phyloP scores from a whole-genome alignment of 352 stramenopile genomes.

The Pythium aphanidermatum region DNA sequence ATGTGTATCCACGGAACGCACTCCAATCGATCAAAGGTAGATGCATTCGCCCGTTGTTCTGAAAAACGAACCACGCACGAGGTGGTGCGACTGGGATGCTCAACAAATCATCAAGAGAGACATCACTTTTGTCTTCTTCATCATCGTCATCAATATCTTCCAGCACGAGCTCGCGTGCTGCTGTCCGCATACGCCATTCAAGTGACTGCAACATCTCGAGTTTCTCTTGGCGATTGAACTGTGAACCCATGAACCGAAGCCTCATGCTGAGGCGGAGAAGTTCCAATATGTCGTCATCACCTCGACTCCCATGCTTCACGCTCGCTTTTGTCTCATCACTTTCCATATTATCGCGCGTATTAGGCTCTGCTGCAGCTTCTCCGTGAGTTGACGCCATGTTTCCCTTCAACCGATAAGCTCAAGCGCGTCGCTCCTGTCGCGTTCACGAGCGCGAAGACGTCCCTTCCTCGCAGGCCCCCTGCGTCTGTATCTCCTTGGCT shows the following conservation, averaged over 20 bases:
- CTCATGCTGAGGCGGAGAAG: constrained; percentile 19
- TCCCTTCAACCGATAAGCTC: neutral
- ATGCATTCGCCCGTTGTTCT: constrained; percentile 55
- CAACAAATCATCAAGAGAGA: constrained; percentile 9
- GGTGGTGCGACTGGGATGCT: constrained; percentile 31
- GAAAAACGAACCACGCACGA: constrained; percentile 61
- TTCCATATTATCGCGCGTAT: neutral
- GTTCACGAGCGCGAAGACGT: too few species aligned
- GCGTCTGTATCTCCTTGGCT: too few species aligned
- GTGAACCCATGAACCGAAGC: constrained; percentile 14
- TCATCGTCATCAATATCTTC: neutral
- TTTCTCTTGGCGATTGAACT: neutral
- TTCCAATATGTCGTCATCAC: constrained; percentile 4
- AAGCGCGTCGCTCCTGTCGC: too few species aligned
- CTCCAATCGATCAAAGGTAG: constrained; percentile 75
- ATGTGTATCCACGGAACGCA: constrained; percentile 71
- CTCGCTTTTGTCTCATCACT: neutral
- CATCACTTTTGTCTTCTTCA: neutral
- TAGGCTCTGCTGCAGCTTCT: too few species aligned
- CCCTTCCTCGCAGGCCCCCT: too few species aligned
- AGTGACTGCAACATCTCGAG: constrained; percentile 11
- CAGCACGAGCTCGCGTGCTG: constrained; percentile 10
- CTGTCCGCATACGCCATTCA: constrained; percentile 7
- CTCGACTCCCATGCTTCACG: neutral
- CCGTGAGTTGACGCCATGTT: too few species aligned